Conservation (phyloP, 2,329 filamentous ascomycete genomes). For the Amauroascus niger region DNA sequence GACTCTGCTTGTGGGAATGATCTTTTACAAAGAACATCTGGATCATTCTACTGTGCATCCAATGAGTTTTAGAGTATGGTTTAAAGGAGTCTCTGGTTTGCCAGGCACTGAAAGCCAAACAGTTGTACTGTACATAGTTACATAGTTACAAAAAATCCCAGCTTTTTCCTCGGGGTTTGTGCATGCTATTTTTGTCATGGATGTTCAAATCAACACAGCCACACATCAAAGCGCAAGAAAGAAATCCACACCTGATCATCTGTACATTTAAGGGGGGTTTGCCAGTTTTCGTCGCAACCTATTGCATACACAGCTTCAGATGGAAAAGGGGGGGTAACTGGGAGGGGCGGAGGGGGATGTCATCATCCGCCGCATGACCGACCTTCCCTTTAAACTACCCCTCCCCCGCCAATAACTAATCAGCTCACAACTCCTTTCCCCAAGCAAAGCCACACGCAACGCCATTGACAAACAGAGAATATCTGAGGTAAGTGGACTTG, state of each 20-base stretch:
- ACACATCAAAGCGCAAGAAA: neutral
- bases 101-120: too few relatives aligned
- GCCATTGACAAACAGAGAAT: neutral
- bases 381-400: neutral
- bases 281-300: neutral
- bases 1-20: neutral
- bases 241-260: neutral
- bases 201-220: neutral
- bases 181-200: too few relatives aligned
- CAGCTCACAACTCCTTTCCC: neutral
- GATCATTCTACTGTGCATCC: too few relatives aligned
- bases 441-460: neutral
- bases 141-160: too few relatives aligned
- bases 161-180: too few relatives aligned
- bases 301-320: neutral
- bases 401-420: slow-evolving; percentile 3
- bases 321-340: too few relatives aligned
- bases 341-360: too few relatives aligned
- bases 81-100: too few relatives aligned
- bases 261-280: too few relatives aligned
- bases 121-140: too few relatives aligned
- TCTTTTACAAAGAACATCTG: neutral
- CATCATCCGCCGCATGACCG: slow-evolving; percentile 7
- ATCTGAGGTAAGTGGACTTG: neutral
- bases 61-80: too few relatives aligned